Percentiles rank a stretch among this genome's conserved stretches.
Conservation (phyloP, 306 rosid genomes). For the Oemleria cerasiformis region DNA sequence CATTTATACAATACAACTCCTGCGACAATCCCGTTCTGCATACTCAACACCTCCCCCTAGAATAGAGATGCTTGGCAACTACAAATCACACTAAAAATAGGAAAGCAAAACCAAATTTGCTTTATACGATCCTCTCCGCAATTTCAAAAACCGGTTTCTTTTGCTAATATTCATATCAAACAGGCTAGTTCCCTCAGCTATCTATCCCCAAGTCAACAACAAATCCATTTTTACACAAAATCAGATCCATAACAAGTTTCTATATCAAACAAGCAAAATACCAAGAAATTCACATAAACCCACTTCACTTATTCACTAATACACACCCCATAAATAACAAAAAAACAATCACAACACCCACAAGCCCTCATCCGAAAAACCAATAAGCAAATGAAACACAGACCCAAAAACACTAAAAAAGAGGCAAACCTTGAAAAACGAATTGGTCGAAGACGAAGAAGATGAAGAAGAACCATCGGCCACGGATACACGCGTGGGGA, state of each 20-base stretch:
- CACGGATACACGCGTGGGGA: slow-evolving; percentile 43
- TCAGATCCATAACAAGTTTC: background rate
- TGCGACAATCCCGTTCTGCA: background rate
- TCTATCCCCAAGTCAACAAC: background rate
- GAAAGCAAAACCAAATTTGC: background rate
- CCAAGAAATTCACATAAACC: background rate
- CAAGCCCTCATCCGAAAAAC: background rate
- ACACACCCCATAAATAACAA: background rate
- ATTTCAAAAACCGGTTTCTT: background rate
- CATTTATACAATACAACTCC: background rate
- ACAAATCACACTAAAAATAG: background rate
- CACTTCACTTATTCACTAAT: slow-evolving; percentile 2
- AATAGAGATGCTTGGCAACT: background rate
- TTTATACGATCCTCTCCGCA: background rate
- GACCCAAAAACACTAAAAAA: background rate
- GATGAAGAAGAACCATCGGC: slow-evolving; percentile 50
- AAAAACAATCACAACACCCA: background rate
- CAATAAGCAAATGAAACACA: background rate
- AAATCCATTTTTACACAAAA: background rate
- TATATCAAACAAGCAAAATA: background rate
- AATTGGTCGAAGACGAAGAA: slow-evolving; percentile 40
- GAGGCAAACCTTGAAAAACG: slow-evolving; percentile 48
- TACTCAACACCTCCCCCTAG: background rate
- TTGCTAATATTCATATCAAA: background rate
- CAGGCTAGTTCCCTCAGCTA: background rate